Conservation (phyloP, 1,284 basidiomycete genomes). For the Boletus mariae region DNA sequence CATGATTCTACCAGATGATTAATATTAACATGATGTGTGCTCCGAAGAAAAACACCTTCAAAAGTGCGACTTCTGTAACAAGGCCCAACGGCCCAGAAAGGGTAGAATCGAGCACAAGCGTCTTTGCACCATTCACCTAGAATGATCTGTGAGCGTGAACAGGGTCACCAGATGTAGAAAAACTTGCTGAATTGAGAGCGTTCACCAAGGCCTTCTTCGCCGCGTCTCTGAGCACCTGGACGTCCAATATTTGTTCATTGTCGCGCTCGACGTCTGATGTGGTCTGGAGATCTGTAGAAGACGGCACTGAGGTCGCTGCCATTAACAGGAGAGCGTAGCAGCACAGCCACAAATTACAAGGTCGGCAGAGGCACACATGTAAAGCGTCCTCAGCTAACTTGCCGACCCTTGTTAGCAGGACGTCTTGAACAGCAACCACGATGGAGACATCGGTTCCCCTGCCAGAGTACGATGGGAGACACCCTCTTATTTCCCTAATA, state of each 20-base stretch:
- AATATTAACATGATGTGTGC: not conserved
- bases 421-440: conserved; percentile 11
- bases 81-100: conserved; percentile 91
- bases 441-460: conserved; percentile 22
- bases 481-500: conserved; percentile 61
- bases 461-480: conserved; percentile 35
- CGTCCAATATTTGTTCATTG: conserved; percentile 53
- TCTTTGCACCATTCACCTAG: conserved; percentile 92
- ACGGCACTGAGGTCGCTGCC: conserved; percentile 28
- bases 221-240: conserved; percentile 70
- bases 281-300: conserved; percentile 28
- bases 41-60: conserved; percentile 63
- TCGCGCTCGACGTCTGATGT: conserved; percentile 25
- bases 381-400: conserved; percentile 1
- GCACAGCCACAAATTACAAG: conserved; percentile 32
- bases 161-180: not conserved
- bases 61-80: conserved; percentile 85
- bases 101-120: conserved; percentile 85
- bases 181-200: conserved; percentile 74
- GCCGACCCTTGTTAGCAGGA: not conserved
- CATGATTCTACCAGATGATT: conserved; percentile 76
- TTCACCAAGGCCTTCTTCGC: conserved; percentile 76
- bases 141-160: conserved; percentile 8
- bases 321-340: conserved; percentile 15
- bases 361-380: conserved; percentile 8